Evolutionary conservation across 495 filamentous ascomycete genomes (phyloP).

Genomic region (Hypoxylon trugodes): DNA sequence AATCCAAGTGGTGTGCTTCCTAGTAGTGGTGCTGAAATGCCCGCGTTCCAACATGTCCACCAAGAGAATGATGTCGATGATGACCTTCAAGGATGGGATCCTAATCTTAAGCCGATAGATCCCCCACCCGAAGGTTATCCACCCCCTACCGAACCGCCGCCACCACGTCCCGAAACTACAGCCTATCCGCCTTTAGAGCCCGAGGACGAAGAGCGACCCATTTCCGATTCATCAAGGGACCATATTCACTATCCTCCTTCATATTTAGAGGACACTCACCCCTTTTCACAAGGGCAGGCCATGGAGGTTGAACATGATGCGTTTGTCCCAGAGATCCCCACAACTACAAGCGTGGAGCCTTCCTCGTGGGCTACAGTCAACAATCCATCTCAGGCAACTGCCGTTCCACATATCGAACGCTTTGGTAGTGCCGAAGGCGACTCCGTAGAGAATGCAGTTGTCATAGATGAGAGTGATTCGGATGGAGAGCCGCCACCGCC

Average conservation of each 20-base stretch:
- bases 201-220: slow-evolving; percentile 19
- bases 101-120: slow-evolving; percentile 10
- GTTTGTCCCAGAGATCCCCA: background rate
- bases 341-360: background rate
- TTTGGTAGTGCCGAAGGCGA: slow-evolving; percentile 30
- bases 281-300: slow-evolving; percentile 17
- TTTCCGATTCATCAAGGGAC: background rate
- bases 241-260: slow-evolving; percentile 23
- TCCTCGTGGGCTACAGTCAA: slow-evolving; percentile 35
- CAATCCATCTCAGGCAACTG: slow-evolving; percentile 20
- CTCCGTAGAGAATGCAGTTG: slow-evolving; percentile 37
- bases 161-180: slow-evolving; percentile 1
- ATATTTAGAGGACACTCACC: slow-evolving; percentile 19
- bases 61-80: background rate
- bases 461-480: slow-evolving; percentile 39
- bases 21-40: slow-evolving; percentile 5
- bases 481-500: slow-evolving; percentile 30
- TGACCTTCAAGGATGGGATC: slow-evolving; percentile 19
- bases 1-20: background rate
- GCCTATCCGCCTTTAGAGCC: slow-evolving; percentile 30
- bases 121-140: slow-evolving; percentile 12
- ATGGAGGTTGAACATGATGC: slow-evolving; percentile 14
- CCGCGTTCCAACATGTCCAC: slow-evolving; percentile 7
- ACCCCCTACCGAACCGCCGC: slow-evolving; percentile 1
- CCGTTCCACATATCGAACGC: slow-evolving; percentile 21